phyloP scores from a whole-genome alignment of 108 stramenopile species.

The Fragilaria crotonensis region DNA sequence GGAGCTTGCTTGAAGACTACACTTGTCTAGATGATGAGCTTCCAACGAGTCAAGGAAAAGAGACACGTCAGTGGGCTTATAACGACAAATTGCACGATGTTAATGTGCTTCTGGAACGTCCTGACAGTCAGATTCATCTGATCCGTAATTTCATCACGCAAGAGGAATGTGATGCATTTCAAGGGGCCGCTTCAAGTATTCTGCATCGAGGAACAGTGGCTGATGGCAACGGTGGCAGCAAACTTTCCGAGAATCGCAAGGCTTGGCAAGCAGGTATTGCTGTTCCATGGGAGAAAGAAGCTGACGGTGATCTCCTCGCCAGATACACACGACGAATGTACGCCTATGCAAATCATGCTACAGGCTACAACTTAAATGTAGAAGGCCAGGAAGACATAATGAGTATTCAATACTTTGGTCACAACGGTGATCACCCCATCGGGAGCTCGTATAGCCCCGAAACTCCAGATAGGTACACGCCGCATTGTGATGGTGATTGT shows the following conservation, averaged over 20 bases:
- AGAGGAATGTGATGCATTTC: slow-evolving; percentile 77
- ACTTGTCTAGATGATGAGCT: slow-evolving; percentile 63
- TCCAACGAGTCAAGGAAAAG: slow-evolving; percentile 37
- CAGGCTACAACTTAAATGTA: slow-evolving; percentile 46
- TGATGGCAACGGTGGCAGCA: slow-evolving; percentile 65
- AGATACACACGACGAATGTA: slow-evolving; percentile 49
- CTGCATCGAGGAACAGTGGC: slow-evolving; percentile 79
- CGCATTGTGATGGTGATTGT: slow-evolving; percentile 91
- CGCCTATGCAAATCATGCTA: slow-evolving; percentile 64
- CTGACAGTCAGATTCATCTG: slow-evolving; percentile 64
- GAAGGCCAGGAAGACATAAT: slow-evolving; percentile 83
- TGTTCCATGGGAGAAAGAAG: slow-evolving; percentile 69
- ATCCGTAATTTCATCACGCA: slow-evolving; percentile 67
- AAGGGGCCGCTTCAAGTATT: slow-evolving; percentile 38
- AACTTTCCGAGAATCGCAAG: slow-evolving; percentile 58
- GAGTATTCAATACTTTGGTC: slow-evolving; percentile 75
- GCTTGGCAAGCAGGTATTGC: slow-evolving; percentile 76
- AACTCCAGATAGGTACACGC: slow-evolving; percentile 72
- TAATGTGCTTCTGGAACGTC: slow-evolving; percentile 43
- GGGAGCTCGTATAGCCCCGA: slow-evolving; percentile 4
- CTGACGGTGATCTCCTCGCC: slow-evolving; percentile 59
- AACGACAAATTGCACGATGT: slow-evolving; percentile 23
- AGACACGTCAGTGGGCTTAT: slow-evolving; percentile 16
- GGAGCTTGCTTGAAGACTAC: slow-evolving; percentile 63
- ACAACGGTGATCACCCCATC: slow-evolving; percentile 43